Conservation (phyloP, 2,329 filamentous ascomycete species). For the Simplicillium aogashimaense region DNA sequence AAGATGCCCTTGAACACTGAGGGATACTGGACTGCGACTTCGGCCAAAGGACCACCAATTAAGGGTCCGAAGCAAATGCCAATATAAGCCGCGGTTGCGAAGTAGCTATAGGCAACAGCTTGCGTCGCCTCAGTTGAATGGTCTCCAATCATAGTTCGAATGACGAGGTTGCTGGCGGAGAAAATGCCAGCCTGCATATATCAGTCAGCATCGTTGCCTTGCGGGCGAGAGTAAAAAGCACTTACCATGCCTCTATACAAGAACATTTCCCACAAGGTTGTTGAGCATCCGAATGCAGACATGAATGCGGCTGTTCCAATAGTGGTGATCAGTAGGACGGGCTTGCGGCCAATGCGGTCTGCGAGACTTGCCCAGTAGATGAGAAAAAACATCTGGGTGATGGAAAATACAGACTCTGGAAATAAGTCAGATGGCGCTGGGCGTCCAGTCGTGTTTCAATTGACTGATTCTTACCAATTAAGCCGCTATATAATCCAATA, state of each 20-base stretch:
- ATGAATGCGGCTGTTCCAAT: constrained; percentile 51
- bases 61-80: constrained; percentile 65
- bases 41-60: constrained; percentile 59
- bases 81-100: constrained; percentile 64
- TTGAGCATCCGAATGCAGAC: constrained; percentile 58
- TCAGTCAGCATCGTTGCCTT: no score
- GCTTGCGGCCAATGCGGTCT: constrained; percentile 63
- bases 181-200: constrained; percentile 56
- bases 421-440: no score
- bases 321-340: constrained; percentile 58
- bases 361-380: constrained; percentile 55
- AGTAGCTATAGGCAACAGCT: constrained; percentile 64
- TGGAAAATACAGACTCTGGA: constrained; percentile 56
- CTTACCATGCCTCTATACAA: constrained; percentile 41
- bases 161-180: constrained; percentile 61
- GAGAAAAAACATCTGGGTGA: constrained; percentile 71
- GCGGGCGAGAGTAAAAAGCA: no score
- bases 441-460: no score
- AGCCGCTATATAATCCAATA: constrained; percentile 68
- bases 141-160: constrained; percentile 69
- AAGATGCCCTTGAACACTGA: constrained; percentile 33
- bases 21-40: constrained; percentile 56
- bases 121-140: constrained; percentile 60
- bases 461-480: constrained; percentile 35
- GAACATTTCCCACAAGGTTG: constrained; percentile 61